Evolutionary conservation across 768 basidiomycete genomes (phyloP), one percentile per base, ranked within the genome.

Genomic region (Kwoniella botswanensis): DNA sequence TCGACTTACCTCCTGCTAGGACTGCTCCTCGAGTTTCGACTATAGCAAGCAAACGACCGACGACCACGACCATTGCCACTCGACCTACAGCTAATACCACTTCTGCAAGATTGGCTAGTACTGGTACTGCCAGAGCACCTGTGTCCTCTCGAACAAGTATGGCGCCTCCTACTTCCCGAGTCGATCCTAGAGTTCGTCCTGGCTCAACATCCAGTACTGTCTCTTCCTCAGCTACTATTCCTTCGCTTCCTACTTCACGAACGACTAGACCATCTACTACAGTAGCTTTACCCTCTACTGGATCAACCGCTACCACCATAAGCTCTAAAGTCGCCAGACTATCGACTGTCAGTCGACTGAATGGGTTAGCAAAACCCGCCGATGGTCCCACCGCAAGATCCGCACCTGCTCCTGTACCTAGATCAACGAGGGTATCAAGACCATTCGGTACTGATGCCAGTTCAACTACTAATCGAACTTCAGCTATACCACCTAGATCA

Each of bases 331-430:
- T 50, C 13, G 11, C 63, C 35, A 21, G 62, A 59, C 69, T 55
- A 24, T 64, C 63, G 6, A 52, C 41, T 17, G 42, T 29, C 15
- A 29, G 41, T 42, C 60, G 42, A 3, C 46, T 55, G 0, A 22
- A 21, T 4, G 65, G 67, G 42, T 56, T 68, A 22, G 67, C 71
- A 43, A 52, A 61, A 53, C 68, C 72, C 18, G 67, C 57, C 2
- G 42, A 46, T 12, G 67, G 63, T 26, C 52, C 54, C 15, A 44
- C 63, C 0, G 63, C 64, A 35, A 35, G 35, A 35, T 35, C 35
- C 7, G 35, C 6, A 35, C 35, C 35, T 35, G 35, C 35, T 6
- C 35, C 35, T 35, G 35, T 35, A 9, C 35, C 35, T 11, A 63
- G 67, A 46, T 65, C 72, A 18, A 68, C 55, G 4, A 26, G 24